Evolutionary conservation across 306 rosid species (phyloP), one percentile per base, ranked within the genome.

Genomic region (Quercus bicolor): DNA sequence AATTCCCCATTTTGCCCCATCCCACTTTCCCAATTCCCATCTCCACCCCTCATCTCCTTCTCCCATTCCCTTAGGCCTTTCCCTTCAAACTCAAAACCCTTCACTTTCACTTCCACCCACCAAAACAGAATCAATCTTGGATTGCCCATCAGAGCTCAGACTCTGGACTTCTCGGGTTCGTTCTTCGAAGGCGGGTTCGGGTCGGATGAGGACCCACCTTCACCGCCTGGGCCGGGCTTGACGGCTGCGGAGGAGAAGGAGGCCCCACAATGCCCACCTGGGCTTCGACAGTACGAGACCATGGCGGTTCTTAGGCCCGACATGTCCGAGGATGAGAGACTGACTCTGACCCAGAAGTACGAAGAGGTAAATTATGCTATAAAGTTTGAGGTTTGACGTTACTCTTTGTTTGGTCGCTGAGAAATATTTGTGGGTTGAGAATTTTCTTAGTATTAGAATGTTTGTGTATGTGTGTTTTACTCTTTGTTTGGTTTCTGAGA

Each of bases 181-280:
- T 87, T 91, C 81, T 93, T 95, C 40, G 90, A 86, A 75, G 94
- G 91, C 0, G 98, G 97, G 23, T 85, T 93, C 26, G 89, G 91
- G 34, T 86, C 96, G 0, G 93, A 84, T 33, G 96, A 87, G 1
- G 96, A 95, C 70, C 84, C 91, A 16, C 37, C 81, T 18, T 45
- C 86, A 34, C 79, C 90, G 1, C 65, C 87, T 7, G 91, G 86
- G 20, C 43, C 84, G 59, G 91, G 86, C 2, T 60, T 85, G 3
- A 75, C 87, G 1, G 83, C 88, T 56, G 76, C 85, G 51, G 98
- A 95, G 84, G 97, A 92, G 7, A 95, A 90, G 87, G 97, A 93
- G 85, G 98, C 91, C 82, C 96, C 96, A 0, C 83, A 84, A 16
- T 91, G 97, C 80, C 97, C 94, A 1, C 94, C 94, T 15, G 92